Evolutionary conservation across 805 yeast genomes (phyloP), one percentile per base, ranked within the genome.

Genomic region (Phaffomyces thermotolerans): DNA sequence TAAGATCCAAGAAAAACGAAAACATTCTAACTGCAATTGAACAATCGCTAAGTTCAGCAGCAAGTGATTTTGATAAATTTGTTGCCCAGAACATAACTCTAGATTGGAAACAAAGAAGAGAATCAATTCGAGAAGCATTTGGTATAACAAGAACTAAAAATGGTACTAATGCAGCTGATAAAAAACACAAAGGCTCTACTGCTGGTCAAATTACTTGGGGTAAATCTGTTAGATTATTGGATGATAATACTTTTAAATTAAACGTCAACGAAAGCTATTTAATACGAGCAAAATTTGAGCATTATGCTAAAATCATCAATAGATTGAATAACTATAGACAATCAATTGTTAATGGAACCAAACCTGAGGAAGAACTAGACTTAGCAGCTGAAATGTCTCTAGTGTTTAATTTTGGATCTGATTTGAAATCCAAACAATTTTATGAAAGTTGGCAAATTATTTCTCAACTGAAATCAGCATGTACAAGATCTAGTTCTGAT

Each of bases 31-130:
- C 82, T 20, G 83, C 95, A 5, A 88, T 91, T 50, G 96, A 90
- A 58, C 88, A 81, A 52, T 75, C 89, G 0, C 72, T 90, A 47
- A 65, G 75, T 3, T 64, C 78, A 18, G 89, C 95, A 6, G 81
- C 95, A 4, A 73, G 73, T 44, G 96, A 89, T 57, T 93, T 91
- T 63, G 96, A 90, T 60, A 65, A 63, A 36, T 85, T 79, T 59
- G 79, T 91, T 47, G 79, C 73, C 52, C 77, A 79, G 48, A 85
- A 82, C 53, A 71, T 93, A 23, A 68, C 83, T 4, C 71, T 84
- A 39, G 96, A 90, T 61, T 93, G 98, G 97, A 78, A 78, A 45
- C 76, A 76, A 39, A 78, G 87, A 50, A 81, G 87, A 54, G 78
- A 79, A 48, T 84, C 81, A 53, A 73, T 91, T 38, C 76, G 85